Conservation (phyloP, 176 grass and related monocot species). For the Bothriochloa decipiens region DNA sequence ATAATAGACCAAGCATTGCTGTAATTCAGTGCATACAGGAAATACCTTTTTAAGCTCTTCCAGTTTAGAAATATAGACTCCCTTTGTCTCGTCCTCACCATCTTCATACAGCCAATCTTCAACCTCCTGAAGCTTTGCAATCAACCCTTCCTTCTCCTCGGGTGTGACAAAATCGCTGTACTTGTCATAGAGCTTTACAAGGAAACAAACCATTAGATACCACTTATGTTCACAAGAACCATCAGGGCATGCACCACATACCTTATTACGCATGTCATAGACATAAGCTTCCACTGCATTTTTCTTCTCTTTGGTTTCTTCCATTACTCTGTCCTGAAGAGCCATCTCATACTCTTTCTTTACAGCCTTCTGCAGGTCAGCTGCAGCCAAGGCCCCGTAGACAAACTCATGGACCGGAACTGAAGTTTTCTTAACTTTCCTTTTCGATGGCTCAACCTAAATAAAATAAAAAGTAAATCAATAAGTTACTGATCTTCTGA, state of each 20-base stretch:
- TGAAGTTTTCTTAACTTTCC: slow-evolving; percentile 91
- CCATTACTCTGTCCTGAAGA: slow-evolving; percentile 95
- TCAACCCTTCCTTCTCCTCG: slow-evolving; percentile 72
- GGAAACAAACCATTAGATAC: slow-evolving; percentile 39
- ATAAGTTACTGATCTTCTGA: not conserved
- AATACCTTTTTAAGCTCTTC: slow-evolving; percentile 83
- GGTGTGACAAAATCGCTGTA: slow-evolving; percentile 69
- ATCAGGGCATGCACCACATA: slow-evolving; percentile 21
- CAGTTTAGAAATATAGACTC: slow-evolving; percentile 91
- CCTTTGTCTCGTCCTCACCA: slow-evolving; percentile 97
- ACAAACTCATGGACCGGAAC: slow-evolving; percentile 73
- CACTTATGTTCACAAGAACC: not conserved
- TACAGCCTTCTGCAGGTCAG: slow-evolving; percentile 77
- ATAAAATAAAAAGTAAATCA: slow-evolving; percentile 27
- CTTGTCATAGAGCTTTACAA: slow-evolving; percentile 76
- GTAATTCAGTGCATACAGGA: not conserved
- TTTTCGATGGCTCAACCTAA: slow-evolving; percentile 72
- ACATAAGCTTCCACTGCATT: slow-evolving; percentile 98
- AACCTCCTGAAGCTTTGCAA: slow-evolving; percentile 79
- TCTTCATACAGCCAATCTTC: slow-evolving; percentile 99
- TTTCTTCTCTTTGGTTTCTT: slow-evolving; percentile 98
- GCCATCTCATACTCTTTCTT: slow-evolving; percentile 98
- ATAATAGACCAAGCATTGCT: not conserved
- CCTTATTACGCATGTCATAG: slow-evolving; percentile 99
- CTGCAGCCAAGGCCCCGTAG: slow-evolving; percentile 64